Percentiles rank a stretch among this genome's conserved stretches.
These are phyloP conservation scores for Starmerella scarabaei DNA, from an alignment of 805 yeast species.

Conservation along the genomic window DNA sequence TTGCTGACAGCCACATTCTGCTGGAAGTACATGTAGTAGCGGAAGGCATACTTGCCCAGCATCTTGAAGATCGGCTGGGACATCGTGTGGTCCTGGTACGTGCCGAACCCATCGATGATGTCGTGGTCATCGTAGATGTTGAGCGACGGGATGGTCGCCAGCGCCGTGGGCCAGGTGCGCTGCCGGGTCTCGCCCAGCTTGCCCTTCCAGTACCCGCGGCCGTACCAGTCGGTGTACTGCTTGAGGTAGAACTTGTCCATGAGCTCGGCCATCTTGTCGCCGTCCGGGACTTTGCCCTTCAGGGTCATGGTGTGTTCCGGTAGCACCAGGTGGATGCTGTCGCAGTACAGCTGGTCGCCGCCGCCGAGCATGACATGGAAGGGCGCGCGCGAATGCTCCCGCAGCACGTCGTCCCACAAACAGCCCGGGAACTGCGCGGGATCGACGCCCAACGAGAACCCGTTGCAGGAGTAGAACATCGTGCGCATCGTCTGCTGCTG, in stretches of 20 bases:
- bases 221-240: slow-evolving; percentile 80
- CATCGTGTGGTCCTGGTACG: slow-evolving; percentile 71
- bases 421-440: slow-evolving; percentile 57
- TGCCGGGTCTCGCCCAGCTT: slow-evolving; percentile 52
- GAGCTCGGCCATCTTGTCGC: slow-evolving; percentile 32
- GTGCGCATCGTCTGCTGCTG: slow-evolving; percentile 58
- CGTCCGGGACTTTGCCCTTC: slow-evolving; percentile 46
- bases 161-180: slow-evolving; percentile 53
- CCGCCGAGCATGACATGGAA: slow-evolving; percentile 96
- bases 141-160: slow-evolving; percentile 72
- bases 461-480: slow-evolving; percentile 79
- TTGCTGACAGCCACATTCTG: slow-evolving; percentile 44
- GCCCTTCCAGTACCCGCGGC: slow-evolving; percentile 77
- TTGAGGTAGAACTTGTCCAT: slow-evolving; percentile 54
- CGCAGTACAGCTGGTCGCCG: slow-evolving; percentile 91
- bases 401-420: slow-evolving; percentile 75
- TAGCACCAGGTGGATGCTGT: slow-evolving; percentile 50
- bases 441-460: slow-evolving; percentile 65
- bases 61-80: slow-evolving; percentile 48
- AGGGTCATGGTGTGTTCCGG: slow-evolving; percentile 14
- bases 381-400: slow-evolving; percentile 45
- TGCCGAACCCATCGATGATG: slow-evolving; percentile 91
- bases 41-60: slow-evolving; percentile 68
- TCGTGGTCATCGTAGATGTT: slow-evolving; percentile 93
- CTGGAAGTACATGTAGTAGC: slow-evolving; percentile 82